phyloP scores from a whole-genome alignment of 2,329 filamentous ascomycete species.

The Fulvia fulva region DNA sequence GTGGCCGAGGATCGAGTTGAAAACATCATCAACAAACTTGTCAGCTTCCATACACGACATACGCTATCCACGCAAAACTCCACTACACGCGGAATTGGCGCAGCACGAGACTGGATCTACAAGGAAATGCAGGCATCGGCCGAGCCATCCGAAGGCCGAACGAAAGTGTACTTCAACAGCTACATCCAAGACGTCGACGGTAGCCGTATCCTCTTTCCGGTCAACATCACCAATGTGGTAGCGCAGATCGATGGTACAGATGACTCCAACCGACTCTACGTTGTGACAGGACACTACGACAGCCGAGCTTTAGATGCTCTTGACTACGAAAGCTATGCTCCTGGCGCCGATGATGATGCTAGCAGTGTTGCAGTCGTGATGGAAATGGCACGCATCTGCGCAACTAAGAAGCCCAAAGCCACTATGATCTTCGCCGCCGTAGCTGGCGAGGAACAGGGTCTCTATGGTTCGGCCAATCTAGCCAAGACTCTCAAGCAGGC shows the following conservation, averaged over 20 bases:
- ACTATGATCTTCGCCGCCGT: slow-evolving; percentile 55
- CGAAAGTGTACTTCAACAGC: slow-evolving; percentile 49
- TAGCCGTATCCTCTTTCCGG: slow-evolving; percentile 48
- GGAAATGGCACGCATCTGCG: slow-evolving; percentile 53
- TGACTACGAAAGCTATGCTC: slow-evolving; percentile 51
- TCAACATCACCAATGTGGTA: slow-evolving; percentile 52
- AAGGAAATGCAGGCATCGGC: slow-evolving; percentile 50
- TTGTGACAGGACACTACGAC: slow-evolving; percentile 56
- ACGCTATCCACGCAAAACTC: slow-evolving; percentile 53
- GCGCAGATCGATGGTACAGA: slow-evolving; percentile 50
- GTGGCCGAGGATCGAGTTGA: slow-evolving; percentile 46
- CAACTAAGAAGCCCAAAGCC: slow-evolving; percentile 38
- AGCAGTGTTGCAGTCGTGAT: slow-evolving; percentile 54
- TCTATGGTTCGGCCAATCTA: slow-evolving; percentile 51
- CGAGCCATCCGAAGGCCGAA: slow-evolving; percentile 45
- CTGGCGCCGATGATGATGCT: slow-evolving; percentile 57
- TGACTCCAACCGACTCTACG: slow-evolving; percentile 48
- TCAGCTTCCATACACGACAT: slow-evolving; percentile 55
- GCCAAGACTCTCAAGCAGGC: slow-evolving; percentile 52
- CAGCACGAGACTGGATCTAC: slow-evolving; percentile 55
- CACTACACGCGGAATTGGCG: slow-evolving; percentile 51
- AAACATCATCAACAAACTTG: slow-evolving; percentile 51
- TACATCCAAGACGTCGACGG: slow-evolving; percentile 49
- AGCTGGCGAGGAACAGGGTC: slow-evolving; percentile 55
- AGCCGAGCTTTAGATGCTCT: slow-evolving; percentile 48